Evolutionary conservation across 305 asterid genomes (phyloP).

Genomic region (Fraxinus floribunda): DNA sequence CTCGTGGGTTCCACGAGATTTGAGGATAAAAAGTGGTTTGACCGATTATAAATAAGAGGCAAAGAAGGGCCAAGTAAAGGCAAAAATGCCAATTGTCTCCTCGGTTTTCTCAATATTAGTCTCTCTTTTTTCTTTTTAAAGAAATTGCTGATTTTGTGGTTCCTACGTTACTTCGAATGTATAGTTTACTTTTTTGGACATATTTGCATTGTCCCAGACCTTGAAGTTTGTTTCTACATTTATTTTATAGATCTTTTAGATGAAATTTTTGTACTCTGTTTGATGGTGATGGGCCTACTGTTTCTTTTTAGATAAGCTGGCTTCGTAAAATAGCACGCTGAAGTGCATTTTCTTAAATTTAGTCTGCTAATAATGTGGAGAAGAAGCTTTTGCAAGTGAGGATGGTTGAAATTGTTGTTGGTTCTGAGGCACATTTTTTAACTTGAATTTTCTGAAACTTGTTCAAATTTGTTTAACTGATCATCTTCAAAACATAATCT

Average conservation of each 20-base stretch:
- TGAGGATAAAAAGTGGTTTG: not conserved
- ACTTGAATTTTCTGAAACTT: not conserved
- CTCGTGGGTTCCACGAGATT: not conserved
- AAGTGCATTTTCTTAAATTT: not conserved
- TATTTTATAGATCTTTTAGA: not conserved
- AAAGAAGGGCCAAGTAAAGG: not conserved
- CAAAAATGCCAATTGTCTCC: not conserved
- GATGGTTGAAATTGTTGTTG: conserved; percentile 9
- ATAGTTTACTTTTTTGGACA: not conserved
- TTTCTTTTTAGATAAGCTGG: not conserved
- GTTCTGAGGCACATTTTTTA: not conserved
- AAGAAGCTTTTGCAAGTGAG: conserved; percentile 10
- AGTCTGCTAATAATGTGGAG: conserved; percentile 19
- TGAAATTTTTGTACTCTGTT: not conserved
- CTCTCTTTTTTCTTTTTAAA: not conserved
- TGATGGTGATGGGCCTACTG: not conserved
- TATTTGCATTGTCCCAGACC: not conserved
- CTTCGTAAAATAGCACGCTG: not conserved
- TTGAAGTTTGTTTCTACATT: not conserved
- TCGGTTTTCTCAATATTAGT: conserved; percentile 7
- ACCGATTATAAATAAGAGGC: not conserved
- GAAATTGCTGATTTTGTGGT: conserved; percentile 14
- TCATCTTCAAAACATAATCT: not conserved
- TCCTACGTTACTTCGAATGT: not conserved
- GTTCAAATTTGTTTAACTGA: not conserved